phyloP scores from a whole-genome alignment of 140 eudicot genomes.

The Erigeron philadelphicus region DNA sequence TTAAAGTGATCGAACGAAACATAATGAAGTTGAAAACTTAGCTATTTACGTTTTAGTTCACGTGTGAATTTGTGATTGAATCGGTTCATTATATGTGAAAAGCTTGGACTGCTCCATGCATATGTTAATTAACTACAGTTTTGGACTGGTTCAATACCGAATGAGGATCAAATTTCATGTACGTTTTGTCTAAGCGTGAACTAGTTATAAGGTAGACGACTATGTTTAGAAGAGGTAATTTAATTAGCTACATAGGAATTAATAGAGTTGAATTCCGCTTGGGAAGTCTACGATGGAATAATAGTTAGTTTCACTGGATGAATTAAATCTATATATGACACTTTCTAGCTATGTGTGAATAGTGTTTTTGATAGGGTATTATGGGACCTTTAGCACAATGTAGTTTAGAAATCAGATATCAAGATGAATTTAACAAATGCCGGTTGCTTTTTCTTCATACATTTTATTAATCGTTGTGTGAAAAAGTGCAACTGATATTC shows the following conservation, averaged over 20 bases:
- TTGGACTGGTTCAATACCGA: too few species aligned
- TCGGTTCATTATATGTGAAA: too few species aligned
- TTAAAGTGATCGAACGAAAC: too few species aligned
- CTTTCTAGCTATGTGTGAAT: background rate
- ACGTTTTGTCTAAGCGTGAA: conserved; percentile 8
- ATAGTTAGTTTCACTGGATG: too few species aligned
- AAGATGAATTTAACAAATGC: background rate
- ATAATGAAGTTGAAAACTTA: too few species aligned
- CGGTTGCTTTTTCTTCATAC: too few species aligned
- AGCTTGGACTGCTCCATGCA: too few species aligned
- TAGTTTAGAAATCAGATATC: background rate
- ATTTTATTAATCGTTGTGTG: background rate
- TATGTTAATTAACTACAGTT: too few species aligned
- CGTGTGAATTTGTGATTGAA: too few species aligned
- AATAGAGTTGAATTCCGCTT: background rate
- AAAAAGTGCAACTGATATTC: background rate
- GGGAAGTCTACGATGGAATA: background rate
- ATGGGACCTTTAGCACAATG: background rate
- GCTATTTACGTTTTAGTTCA: too few species aligned
- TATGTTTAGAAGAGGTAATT: conserved; percentile 5
- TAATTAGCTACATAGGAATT: background rate
- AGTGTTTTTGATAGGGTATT: background rate
- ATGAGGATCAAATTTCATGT: background rate
- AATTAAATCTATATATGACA: background rate
- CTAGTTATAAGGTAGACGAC: conserved; percentile 10